These are phyloP conservation scores for Helotiales sp. DNA, from an alignment of 2,329 filamentous ascomycete species.

Conservation along the genomic window DNA sequence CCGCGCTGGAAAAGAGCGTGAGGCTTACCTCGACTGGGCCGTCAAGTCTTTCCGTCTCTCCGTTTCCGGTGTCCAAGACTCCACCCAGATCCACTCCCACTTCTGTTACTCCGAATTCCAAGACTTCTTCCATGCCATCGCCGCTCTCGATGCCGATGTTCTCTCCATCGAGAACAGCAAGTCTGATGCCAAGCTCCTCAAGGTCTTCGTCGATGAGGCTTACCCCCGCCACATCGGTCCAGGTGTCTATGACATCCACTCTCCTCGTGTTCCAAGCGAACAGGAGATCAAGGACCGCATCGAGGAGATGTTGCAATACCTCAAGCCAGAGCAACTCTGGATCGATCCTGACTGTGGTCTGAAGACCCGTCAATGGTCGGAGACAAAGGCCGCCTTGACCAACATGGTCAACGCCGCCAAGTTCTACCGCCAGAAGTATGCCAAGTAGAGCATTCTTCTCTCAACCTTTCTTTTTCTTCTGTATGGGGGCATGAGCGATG, in stretches of 20 bases:
- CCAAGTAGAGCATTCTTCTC: constrained; percentile 42
- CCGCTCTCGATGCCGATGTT: constrained; percentile 95
- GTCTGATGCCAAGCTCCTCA: constrained; percentile 98
- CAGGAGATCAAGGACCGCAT: constrained; percentile 98
- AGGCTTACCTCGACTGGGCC: constrained; percentile 96
- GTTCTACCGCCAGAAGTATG: constrained; percentile 89
- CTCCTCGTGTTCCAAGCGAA: constrained; percentile 93
- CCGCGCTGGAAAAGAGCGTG: constrained; percentile 89
- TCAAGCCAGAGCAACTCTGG: constrained; percentile 99
- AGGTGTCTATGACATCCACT: constrained; percentile 99
- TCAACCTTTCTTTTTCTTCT: constrained; percentile 24
- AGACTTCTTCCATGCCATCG: constrained; percentile 99
- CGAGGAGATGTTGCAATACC: constrained; percentile 96
- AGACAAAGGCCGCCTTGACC: constrained; percentile 93
- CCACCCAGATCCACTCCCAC: constrained; percentile 99
- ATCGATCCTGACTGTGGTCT: constrained; percentile 99
- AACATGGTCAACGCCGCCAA: constrained; percentile 99
- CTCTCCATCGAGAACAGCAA: constrained; percentile 99
- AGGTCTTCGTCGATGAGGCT: constrained; percentile 96
- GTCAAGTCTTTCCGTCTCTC: constrained; percentile 98
- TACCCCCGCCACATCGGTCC: constrained; percentile 99
- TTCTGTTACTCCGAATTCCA: constrained; percentile 99
- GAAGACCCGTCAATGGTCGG: constrained; percentile 98
- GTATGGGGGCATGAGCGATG: constrained; percentile 19
- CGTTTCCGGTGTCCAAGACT: constrained; percentile 90